These are phyloP conservation scores for Rhododendron ferrugineum DNA, from an alignment of 148 eudicot genomes.

Conservation along the genomic window DNA sequence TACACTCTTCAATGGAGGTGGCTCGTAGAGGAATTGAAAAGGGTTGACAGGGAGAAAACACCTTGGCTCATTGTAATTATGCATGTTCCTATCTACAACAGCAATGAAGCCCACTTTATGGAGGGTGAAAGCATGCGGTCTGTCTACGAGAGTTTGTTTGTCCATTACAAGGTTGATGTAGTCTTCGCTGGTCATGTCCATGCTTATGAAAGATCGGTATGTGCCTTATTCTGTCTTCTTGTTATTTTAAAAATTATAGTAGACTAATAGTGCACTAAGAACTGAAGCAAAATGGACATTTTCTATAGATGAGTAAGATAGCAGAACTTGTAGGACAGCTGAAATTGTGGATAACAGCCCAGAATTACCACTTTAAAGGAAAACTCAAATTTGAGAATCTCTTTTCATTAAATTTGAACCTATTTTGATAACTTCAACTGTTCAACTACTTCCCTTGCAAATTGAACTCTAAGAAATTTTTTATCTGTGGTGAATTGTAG, in stretches of 20 bases:
- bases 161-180: conserved; percentile 68
- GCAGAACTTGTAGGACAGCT: background rate
- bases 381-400: background rate
- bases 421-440: background rate
- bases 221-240: conserved; percentile 12
- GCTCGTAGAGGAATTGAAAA: conserved; percentile 56
- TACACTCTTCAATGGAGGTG: conserved; percentile 83
- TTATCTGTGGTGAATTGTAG: background rate
- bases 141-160: conserved; percentile 77
- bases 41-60: conserved; percentile 80
- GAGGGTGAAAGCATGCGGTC: conserved; percentile 92
- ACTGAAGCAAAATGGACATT: background rate
- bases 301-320: background rate
- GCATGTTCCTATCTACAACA: conserved; percentile 88
- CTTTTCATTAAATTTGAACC: background rate
- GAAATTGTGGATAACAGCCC: background rate
- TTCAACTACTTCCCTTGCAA: background rate
- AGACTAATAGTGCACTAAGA: background rate
- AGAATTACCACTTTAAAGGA: background rate
- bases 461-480: background rate
- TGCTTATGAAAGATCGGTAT: conserved; percentile 94
- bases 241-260: background rate
- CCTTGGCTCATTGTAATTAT: conserved; percentile 94
- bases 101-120: conserved; percentile 81
- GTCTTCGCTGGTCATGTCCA: conserved; percentile 94